Evolutionary conservation across 164 flowering plant genomes (phyloP), one percentile per base, ranked within the genome.

Genomic region (Echeveria elegans): DNA sequence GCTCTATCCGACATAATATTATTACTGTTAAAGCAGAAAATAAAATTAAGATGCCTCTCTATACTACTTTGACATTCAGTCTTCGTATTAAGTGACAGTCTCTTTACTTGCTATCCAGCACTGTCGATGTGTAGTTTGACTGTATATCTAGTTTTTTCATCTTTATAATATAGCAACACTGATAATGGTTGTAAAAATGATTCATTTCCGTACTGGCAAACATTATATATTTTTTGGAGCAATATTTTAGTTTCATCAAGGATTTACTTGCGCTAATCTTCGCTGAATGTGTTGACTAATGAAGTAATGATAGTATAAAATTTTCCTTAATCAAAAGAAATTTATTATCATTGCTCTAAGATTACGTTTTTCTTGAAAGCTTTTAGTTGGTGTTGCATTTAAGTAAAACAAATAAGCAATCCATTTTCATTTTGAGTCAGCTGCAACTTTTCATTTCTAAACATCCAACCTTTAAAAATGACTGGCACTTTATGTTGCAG

Each of bases 401-500:
- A 50, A 26, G 2, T 53, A 28, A 28, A n/a, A 26, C 61, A 56
- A 12, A 56, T 15, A 56, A 26, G 32, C 19, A 14, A 21, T 23
- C 5, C 12, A 29, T 14, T 7, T 18, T 28, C 16, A 26, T 56
- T 31, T 53, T 53, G 30, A 28, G n/a, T 32, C 5, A 15, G 1
- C 4, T 28, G 10, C 6, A 56, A 26, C 1, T 26, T 56, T 28
- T 56, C 6, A 10, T 5, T 12, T 26, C 10, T 19, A 26, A 2
- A 29, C 28, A 28, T 28, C 61, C 14, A 23, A 10, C 6, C 32
- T 12, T 56, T 23, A 26, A 2, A 26, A 56, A 28, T 5, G 19
- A 28, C 11, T 28, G 11, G 32, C 32, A 11, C 19, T 69, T 10
- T 65, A 66, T 71, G 70, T 77, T 66, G 75, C 90, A 93, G 98